Base-by-base conservation (phyloP, 176 grass and related monocot species). In the Otatea glauca region DNA sequence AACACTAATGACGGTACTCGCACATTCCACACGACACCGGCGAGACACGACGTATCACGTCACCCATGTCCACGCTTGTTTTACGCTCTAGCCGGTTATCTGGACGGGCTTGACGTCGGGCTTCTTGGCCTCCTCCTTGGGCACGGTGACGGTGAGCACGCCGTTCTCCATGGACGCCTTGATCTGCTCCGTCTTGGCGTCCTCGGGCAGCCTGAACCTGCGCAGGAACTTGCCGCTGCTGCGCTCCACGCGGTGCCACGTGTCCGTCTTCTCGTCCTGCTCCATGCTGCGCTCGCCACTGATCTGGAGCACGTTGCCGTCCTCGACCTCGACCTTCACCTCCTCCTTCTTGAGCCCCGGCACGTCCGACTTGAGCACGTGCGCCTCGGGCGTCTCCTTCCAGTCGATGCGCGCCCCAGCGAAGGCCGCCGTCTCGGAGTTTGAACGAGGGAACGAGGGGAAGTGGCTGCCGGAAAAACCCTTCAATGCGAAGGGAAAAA, bases 121-220 rank as follows among this genome's bases (percentile, higher is more conserved):
- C 83, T 89, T 81, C 74, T 86, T 89, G 68, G n/a, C 79, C 61
- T 89, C 86, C 75, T 70, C 79, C 80, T 89, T 92, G 37, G 90
- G 90, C 53, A 92, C 83, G 4, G 87, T 92, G 79, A 92, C 83
- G 5, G 90, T 92, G 21, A 92, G 90, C 87, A 92, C 90, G 53
- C 90, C 90, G 63, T 92, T 81, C 87, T 89, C 87, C 87, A 92
- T 92, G 80, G 87, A 25, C 13, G 87, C 90, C 50, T 63, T 82
- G 39, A 69, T 48, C 84, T 86, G 65, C 75, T 79, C 84, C 11
- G 66, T 17, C 72, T 86, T 86, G 75, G 84, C 67, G 55, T 78
- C 79, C 23, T 72, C 67, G 5, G 79, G 72, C 6, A 82, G 50
- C 11, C 68, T 12, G 80, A 82, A 82, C 21, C 67, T 55, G 12